These are phyloP conservation scores for Acanthamoeba lugdunensis DNA, from an alignment of 208 protist species.

Conservation along the genomic window DNA sequence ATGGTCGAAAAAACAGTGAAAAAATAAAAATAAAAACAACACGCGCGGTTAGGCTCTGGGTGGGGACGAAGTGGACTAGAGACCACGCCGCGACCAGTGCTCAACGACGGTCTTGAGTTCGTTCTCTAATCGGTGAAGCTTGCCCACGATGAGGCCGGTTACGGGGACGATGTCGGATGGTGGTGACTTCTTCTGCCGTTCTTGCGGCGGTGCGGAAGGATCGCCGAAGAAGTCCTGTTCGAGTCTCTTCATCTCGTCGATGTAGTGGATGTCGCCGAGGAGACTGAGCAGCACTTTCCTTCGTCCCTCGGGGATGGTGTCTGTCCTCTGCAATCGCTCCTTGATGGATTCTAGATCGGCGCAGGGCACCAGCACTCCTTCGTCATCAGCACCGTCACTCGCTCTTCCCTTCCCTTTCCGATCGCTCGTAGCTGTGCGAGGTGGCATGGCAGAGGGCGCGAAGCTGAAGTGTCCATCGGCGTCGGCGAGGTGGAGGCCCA, in stretches of 20 bases:
- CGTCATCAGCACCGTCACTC: not conserved
- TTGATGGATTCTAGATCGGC: conserved; percentile 6
- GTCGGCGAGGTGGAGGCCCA: conserved; percentile 21
- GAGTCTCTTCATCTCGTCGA: conserved; percentile 46
- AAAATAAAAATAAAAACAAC: not conserved
- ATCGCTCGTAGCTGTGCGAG: not conserved
- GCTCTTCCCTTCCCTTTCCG: too few relatives aligned
- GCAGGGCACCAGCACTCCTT: not conserved
- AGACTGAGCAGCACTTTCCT: conserved; percentile 10
- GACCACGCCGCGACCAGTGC: not conserved
- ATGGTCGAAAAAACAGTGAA: not conserved
- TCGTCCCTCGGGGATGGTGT: not conserved
- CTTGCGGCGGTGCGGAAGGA: not conserved
- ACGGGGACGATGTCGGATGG: conserved; percentile 48
- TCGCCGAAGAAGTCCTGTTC: conserved; percentile 46
- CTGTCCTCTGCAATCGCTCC: not conserved
- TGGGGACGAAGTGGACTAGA: not conserved
- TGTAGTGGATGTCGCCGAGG: conserved; percentile 51
- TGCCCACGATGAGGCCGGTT: conserved; percentile 55
- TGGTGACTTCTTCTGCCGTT: conserved; percentile 1
- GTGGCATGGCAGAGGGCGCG: not conserved
- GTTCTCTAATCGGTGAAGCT: conserved; percentile 63
- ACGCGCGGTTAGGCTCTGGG: not conserved
- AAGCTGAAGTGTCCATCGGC: not conserved
- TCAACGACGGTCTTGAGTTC: conserved; percentile 46